These are phyloP conservation scores for Fusarium xylarioides DNA, from an alignment of 2,329 filamentous ascomycete species.

Conservation along the genomic window DNA sequence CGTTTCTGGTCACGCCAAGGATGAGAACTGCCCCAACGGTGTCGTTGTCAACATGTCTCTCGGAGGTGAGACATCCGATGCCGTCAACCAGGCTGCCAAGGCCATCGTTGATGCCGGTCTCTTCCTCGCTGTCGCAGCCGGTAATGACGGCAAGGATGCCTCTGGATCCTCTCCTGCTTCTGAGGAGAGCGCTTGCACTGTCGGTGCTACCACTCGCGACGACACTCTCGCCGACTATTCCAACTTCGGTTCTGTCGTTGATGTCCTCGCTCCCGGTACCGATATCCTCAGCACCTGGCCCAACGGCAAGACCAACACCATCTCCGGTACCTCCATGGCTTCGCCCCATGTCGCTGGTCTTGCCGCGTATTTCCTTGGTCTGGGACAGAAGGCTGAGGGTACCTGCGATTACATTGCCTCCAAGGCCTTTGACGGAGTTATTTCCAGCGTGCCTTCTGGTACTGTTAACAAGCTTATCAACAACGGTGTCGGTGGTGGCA, in stretches of 20 bases:
- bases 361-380: constrained; percentile 55
- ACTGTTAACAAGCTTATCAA: constrained; percentile 37
- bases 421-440: constrained; percentile 18
- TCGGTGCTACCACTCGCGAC: constrained; percentile 56
- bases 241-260: constrained; percentile 61
- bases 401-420: constrained; percentile 35
- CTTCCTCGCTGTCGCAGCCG: constrained; percentile 65
- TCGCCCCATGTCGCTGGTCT: constrained; percentile 55
- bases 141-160: constrained; percentile 59
- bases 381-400: constrained; percentile 31
- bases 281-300: constrained; percentile 60
- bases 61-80: constrained; percentile 55
- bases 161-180: constrained; percentile 58
- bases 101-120: constrained; percentile 57
- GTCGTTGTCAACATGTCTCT: constrained; percentile 67
- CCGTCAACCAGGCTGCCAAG: constrained; percentile 62
- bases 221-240: constrained; percentile 58
- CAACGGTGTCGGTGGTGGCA: constrained; percentile 15
- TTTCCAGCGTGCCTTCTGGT: constrained; percentile 10
- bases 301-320: constrained; percentile 49
- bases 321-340: constrained; percentile 59
- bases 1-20: constrained; percentile 50
- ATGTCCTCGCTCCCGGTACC: constrained; percentile 62
- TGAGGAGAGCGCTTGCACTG: constrained; percentile 59
- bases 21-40: constrained; percentile 53